Base-by-base conservation (phyloP, 129 eudicot genomes). In the Deinandra increscens region DNA sequence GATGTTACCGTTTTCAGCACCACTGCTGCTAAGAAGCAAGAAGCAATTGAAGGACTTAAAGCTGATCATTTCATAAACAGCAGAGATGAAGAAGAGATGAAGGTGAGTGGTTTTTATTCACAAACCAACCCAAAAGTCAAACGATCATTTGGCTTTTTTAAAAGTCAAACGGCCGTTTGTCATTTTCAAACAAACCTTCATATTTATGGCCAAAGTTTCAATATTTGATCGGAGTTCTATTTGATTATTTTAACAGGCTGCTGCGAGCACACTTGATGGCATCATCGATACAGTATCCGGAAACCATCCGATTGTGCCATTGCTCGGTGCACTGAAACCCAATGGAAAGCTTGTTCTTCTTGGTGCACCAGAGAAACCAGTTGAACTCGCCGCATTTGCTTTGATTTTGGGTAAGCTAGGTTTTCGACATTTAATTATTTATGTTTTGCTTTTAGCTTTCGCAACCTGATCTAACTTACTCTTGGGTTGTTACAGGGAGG, bases 1-100 rank as follows among this genome's bases (percentile, higher is more conserved):
- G 66, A 85, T 31, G 91, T 85, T 50, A 85, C 91, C 13, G 87
- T 85, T 55, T 82, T 85, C 5, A 85, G 87, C 67, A 82, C 85
- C 37, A 68, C 80, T 11, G 38, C 69, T 61, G 67, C 70, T 11
- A 85, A 85, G 75, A 80, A 74, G 66, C 37, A 85, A 50, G 85
- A 80, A 77, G 81, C 85, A 4, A 14, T 82, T 39, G 74, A 39
- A 46, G 67, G 73, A 10, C 87, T 85, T 22, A 85, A 85, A 69
- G 87, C 85, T 14, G 80, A 85, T 41, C 60, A 79, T 29, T 85
- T 85, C 9, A 38, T 85, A 8, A 74, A 72, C 34, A 85, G 86
- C 76, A 71, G 68, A 56, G 84, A 82, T 1, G 61, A 72, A 13
- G 76, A 59, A 34, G 70, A 81, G 3, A 54, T 85, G 82, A 38